Percentiles rank a stretch among this genome's conserved stretches.
Conservation (phyloP, 164 flowering plant genomes). For the Nelumbo lutea region DNA sequence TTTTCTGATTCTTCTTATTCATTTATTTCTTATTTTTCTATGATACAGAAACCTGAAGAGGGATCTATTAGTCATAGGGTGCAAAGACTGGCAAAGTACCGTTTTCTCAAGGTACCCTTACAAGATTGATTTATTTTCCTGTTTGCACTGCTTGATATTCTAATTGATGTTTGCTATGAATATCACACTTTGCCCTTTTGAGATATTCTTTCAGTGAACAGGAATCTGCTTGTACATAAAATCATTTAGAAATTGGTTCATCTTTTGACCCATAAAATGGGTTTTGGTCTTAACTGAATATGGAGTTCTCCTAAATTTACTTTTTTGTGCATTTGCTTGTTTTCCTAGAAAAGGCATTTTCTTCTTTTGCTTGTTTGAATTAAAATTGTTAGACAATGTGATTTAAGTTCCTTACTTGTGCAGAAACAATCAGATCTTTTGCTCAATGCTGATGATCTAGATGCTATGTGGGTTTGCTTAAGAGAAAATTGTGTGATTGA, state of each 20-base stretch:
- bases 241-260: neutral
- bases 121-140: neutral
- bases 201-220: neutral
- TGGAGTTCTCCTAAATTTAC: neutral
- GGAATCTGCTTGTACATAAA: neutral
- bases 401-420: constrained; percentile 12
- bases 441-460: constrained; percentile 94
- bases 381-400: neutral
- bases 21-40: neutral
- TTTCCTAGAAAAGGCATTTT: neutral
- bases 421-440: constrained; percentile 96
- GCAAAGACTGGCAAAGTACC: constrained; percentile 82
- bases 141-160: constrained; percentile 5
- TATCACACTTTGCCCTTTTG: neutral
- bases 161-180: neutral
- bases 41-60: constrained; percentile 86
- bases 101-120: constrained; percentile 70
- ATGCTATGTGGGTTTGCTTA: constrained; percentile 97
- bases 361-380: neutral
- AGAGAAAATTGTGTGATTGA: constrained; percentile 97
- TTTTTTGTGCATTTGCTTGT: neutral
- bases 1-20: neutral
- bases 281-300: neutral
- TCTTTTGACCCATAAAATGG: neutral
- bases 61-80: constrained; percentile 95